phyloP scores from a whole-genome alignment of 352 stramenopile species.

The Phytophthora hybrid region DNA sequence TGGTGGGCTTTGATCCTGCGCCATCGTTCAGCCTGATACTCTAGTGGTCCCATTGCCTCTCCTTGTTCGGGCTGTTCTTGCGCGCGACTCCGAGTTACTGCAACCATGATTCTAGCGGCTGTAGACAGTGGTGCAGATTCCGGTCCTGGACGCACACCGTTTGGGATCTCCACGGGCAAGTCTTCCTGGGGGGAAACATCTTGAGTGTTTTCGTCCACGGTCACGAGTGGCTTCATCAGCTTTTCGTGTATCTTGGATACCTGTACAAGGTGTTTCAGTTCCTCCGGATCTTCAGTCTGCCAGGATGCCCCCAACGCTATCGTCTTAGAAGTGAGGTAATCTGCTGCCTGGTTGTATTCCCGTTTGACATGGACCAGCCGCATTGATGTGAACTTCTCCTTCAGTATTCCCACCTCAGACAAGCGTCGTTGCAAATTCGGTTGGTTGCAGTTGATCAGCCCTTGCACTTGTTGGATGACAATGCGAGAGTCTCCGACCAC shows the following conservation, averaged over 20 bases:
- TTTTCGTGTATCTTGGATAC: conserved; percentile 6
- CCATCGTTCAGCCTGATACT: conserved; percentile 13
- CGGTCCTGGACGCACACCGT: neutral
- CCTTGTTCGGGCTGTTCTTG: neutral
- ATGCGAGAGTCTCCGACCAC: conserved; percentile 1
- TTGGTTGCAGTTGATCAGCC: too few relatives aligned
- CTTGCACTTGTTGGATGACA: neutral
- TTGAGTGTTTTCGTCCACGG: neutral
- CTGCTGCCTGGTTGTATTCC: conserved; percentile 8
- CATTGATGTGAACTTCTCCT: neutral
- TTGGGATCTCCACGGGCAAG: too few relatives aligned
- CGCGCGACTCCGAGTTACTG: neutral
- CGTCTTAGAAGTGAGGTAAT: conserved; percentile 6
- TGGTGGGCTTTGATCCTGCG: conserved; percentile 4
- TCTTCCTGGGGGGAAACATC: neutral
- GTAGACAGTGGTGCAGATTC: neutral
- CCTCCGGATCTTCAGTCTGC: neutral
- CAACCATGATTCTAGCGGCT: neutral
- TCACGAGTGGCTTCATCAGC: neutral
- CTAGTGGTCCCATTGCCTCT: neutral
- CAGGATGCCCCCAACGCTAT: neutral
- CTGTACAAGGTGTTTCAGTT: neutral
- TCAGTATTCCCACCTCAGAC: too few relatives aligned
- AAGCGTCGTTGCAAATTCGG: too few relatives aligned
- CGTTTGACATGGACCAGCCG: conserved; percentile 16